These are phyloP conservation scores for Penicillium sp. DNA, from an alignment of 2,329 filamentous ascomycete species.

Conservation along the genomic window DNA sequence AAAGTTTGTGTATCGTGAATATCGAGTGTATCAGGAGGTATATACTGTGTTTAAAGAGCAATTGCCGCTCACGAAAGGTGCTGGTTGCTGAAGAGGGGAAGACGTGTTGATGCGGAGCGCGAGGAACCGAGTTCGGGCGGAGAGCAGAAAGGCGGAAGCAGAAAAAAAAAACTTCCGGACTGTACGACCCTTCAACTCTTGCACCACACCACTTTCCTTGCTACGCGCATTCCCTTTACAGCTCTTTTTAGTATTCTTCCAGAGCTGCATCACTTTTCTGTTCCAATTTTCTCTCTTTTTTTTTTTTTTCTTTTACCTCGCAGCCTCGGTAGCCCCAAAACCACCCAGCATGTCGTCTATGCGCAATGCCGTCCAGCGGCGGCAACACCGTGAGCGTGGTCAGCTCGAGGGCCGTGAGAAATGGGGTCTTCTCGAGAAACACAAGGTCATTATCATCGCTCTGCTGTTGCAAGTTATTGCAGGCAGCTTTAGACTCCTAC, in stretches of 20 bases:
- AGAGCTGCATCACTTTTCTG: background rate
- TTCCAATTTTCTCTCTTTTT: background rate
- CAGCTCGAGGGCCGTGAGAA: conserved; percentile 82
- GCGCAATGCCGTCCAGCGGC: conserved; percentile 70
- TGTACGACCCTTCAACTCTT: conserved; percentile 20
- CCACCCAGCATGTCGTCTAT: conserved; percentile 57
- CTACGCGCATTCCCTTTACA: conserved; percentile 8
- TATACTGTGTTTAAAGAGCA: background rate
- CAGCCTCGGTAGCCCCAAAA: background rate
- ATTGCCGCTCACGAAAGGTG: background rate
- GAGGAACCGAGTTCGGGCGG: conserved; percentile 31
- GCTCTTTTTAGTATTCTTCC: conserved; percentile 2
- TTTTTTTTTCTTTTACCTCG: background rate
- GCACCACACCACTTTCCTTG: conserved; percentile 17
- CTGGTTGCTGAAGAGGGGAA: conserved; percentile 11
- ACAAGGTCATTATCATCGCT: conserved; percentile 64
- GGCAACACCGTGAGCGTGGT: conserved; percentile 85
- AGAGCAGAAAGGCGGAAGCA: conserved; percentile 28
- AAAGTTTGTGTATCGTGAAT: background rate
- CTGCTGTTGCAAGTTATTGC: background rate
- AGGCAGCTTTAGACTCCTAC: background rate
- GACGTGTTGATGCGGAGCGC: conserved; percentile 32
- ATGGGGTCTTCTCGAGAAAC: conserved; percentile 92
- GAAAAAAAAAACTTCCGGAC: conserved; percentile 31
- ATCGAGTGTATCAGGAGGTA: background rate